phyloP scores from a whole-genome alignment of 306 rosid genomes.

The Trifolium repens region DNA sequence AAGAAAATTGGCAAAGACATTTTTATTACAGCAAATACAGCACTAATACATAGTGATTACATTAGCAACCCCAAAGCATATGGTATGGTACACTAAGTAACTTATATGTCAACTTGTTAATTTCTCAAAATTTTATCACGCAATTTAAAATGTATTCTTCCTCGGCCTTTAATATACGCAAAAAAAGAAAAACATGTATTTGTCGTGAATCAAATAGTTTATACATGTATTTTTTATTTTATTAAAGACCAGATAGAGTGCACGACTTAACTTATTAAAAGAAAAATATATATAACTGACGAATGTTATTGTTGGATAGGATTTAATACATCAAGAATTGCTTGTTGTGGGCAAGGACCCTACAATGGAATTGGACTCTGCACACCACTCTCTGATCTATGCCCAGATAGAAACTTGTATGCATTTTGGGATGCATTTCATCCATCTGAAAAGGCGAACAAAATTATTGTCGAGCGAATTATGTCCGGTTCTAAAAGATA shows the following conservation, averaged over 20 bases:
- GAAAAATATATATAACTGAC: no score
- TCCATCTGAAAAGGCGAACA: conserved; percentile 73
- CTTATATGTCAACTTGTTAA: no score
- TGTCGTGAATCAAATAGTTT: no score
- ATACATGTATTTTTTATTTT: no score
- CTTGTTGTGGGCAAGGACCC: conserved; percentile 92
- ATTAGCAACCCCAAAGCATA: conserved; percentile 59
- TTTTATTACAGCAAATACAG: conserved; percentile 63
- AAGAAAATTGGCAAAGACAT: conserved; percentile 53
- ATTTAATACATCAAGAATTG: conserved; percentile 59
- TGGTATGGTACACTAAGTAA: not conserved
- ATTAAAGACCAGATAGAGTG: no score
- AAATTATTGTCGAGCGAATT: conserved; percentile 60
- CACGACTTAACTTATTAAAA: no score
- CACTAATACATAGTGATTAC: conserved; percentile 58
- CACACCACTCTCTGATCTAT: conserved; percentile 64
- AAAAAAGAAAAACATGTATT: no score
- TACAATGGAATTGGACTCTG: conserved; percentile 79
- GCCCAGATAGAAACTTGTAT: conserved; percentile 58
- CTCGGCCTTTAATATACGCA: no score
- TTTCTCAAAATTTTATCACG: not conserved
- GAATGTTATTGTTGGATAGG: conserved; percentile 48
- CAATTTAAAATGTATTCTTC: no score
- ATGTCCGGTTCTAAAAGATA: conserved; percentile 53
- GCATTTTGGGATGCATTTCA: conserved; percentile 87